phyloP scores from a whole-genome alignment of 495 filamentous ascomycete species.

The Margaritispora aquatica region DNA sequence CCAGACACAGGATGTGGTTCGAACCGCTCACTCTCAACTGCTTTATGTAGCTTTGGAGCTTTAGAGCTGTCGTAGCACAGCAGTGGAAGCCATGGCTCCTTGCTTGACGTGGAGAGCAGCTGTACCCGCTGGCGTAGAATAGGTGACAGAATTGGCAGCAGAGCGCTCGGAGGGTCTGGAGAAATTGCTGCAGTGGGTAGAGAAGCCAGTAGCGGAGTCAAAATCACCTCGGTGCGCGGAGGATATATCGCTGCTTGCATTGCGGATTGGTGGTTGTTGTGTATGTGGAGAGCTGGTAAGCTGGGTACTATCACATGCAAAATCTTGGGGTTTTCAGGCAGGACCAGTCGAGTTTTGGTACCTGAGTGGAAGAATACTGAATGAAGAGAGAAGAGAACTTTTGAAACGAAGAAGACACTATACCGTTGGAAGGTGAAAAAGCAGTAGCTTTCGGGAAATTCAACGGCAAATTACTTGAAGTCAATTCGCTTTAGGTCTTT shows the following conservation, averaged over 20 bases:
- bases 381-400: too few relatives aligned
- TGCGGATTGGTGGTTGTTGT: conserved; percentile 11
- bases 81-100: conserved; percentile 81
- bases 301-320: conserved; percentile 19
- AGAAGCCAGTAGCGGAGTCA: conserved; percentile 75
- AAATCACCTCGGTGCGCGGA: conserved; percentile 57
- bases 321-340: too few relatives aligned
- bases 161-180: conserved; percentile 63
- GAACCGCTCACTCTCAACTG: conserved; percentile 61
- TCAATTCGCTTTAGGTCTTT: not conserved
- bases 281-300: not conserved
- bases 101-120: conserved; percentile 58
- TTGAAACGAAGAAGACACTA: not conserved
- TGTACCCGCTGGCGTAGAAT: conserved; percentile 86
- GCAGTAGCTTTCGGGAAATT: not conserved
- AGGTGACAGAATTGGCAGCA: conserved; percentile 80
- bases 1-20: conserved; percentile 91
- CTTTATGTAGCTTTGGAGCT: conserved; percentile 57
- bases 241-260: conserved; percentile 44
- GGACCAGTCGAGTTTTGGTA: too few relatives aligned
- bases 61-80: conserved; percentile 75
- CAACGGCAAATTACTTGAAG: not conserved
- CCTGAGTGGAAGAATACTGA: too few relatives aligned
- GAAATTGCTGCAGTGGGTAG: conserved; percentile 82
- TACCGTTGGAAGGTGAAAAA: not conserved